A percentile compares a stretch with the other conserved stretches of the same genome.
phyloP scores from a whole-genome alignment of 2,329 filamentous ascomycete genomes.

The Arachnomyces sp. region DNA sequence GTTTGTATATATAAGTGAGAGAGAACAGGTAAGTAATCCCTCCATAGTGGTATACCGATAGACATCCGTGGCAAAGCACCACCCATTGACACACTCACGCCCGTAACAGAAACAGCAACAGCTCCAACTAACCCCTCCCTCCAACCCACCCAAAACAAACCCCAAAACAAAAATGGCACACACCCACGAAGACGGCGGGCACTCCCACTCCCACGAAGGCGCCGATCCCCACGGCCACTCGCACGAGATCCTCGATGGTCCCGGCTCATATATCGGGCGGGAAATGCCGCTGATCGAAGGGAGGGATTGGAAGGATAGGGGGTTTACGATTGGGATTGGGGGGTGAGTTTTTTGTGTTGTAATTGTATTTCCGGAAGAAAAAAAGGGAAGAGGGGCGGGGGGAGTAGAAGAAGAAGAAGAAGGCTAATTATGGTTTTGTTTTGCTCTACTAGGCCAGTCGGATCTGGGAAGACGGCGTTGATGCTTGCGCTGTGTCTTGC shows the following conservation, averaged over 20 bases:
- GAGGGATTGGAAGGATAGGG: conserved; percentile 75
- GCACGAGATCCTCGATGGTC: conserved; percentile 90
- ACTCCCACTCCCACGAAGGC: conserved; percentile 51
- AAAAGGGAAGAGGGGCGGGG: too few species aligned
- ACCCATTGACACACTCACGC: too few species aligned
- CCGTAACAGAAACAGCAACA: too few species aligned
- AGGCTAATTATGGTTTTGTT: conserved; percentile 1
- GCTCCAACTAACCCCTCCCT: conserved; percentile 6
- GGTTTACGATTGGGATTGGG: conserved; percentile 96
- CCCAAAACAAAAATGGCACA: conserved; percentile 26
- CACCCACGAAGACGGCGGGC: conserved; percentile 30
- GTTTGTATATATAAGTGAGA: too few species aligned
- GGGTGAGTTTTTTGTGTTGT: conserved; percentile 53
- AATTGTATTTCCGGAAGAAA: too few species aligned
- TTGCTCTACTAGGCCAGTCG: conserved; percentile 71
- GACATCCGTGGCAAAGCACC: too few species aligned
- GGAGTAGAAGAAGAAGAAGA: too few species aligned
- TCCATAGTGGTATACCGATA: too few species aligned
- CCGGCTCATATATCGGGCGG: conserved; percentile 77
- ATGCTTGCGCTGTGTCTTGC: conserved; percentile 89
- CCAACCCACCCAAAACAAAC: conserved; percentile 9
- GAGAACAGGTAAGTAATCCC: too few species aligned
- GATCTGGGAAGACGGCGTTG: conserved; percentile 91
- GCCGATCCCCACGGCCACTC: conserved; percentile 73
- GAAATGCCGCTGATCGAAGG: conserved; percentile 93